phyloP scores from a whole-genome alignment of 805 yeast species.

The Pichia cephalocereana region DNA sequence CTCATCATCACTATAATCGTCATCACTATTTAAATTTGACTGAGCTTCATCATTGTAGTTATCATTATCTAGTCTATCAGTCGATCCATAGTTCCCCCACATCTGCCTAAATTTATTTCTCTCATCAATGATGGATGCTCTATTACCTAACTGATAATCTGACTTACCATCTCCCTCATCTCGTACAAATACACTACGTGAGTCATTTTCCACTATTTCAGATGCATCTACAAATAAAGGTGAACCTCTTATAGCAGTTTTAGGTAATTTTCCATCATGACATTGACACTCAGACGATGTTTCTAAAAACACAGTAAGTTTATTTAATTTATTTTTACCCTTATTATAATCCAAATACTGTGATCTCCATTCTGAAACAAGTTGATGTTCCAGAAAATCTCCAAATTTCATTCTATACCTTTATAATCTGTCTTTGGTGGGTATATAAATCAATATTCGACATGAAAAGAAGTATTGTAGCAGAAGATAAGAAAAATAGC shows the following conservation, averaged over 20 bases:
- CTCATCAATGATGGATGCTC: neutral
- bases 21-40: neutral
- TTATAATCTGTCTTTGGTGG: too few relatives aligned
- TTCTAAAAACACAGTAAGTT: conserved; percentile 8
- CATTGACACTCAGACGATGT: conserved; percentile 4
- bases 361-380: conserved; percentile 85
- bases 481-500: too few relatives aligned
- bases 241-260: neutral
- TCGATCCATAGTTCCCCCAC: neutral
- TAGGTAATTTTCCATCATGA: neutral
- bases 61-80: neutral
- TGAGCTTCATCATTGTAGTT: neutral
- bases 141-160: neutral
- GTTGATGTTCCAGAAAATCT: conserved; percentile 52
- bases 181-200: neutral
- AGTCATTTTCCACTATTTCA: neutral
- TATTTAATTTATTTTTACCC: conserved; percentile 32
- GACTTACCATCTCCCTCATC: neutral
- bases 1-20: neutral
- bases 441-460: too few relatives aligned
- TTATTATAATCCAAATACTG: conserved; percentile 65
- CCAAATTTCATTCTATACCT: conserved; percentile 51
- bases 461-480: too few relatives aligned
- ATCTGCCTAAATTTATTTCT: neutral
- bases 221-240: neutral